Percentiles rank a stretch among this genome's conserved stretches.
phyloP scores from a whole-genome alignment of 2,329 filamentous ascomycete species.

The Thelonectria olida region DNA sequence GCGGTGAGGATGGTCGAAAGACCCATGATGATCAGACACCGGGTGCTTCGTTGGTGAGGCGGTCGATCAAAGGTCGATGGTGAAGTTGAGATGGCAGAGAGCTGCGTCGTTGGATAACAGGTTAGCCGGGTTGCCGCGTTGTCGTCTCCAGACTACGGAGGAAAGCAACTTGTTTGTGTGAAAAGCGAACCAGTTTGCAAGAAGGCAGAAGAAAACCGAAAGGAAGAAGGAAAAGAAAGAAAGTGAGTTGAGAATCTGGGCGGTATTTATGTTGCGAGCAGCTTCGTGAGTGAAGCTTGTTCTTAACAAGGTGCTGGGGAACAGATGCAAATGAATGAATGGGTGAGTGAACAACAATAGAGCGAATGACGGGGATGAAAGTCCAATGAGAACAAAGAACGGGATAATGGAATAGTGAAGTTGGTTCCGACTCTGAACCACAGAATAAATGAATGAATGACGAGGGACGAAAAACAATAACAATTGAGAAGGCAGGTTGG shows the following conservation, averaged over 20 bases:
- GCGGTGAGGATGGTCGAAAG: constrained; percentile 54
- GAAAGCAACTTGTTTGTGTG: background rate
- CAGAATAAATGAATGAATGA: background rate
- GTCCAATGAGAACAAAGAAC: background rate
- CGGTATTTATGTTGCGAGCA: background rate
- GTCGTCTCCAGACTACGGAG: background rate
- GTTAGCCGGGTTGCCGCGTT: constrained; percentile 24
- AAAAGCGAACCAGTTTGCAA: background rate
- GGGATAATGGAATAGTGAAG: background rate
- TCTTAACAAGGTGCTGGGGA: background rate
- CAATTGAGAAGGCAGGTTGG: background rate
- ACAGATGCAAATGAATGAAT: background rate
- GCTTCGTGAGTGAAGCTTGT: background rate
- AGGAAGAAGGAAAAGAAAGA: background rate
- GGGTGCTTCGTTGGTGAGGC: constrained; percentile 35
- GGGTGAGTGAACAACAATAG: background rate
- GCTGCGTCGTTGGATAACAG: constrained; percentile 15
- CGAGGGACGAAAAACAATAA: constrained; percentile 1
- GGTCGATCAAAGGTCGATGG: constrained; percentile 25
- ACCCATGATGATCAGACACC: constrained; percentile 57
- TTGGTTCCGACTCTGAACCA: constrained; percentile 3
- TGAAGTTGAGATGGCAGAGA: constrained; percentile 24
- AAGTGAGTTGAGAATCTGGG: background rate
- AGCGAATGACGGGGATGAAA: background rate
- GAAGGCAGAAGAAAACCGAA: background rate